Evolutionary conservation across 306 rosid species (phyloP).

Genomic region (Cicer yamashitae): DNA sequence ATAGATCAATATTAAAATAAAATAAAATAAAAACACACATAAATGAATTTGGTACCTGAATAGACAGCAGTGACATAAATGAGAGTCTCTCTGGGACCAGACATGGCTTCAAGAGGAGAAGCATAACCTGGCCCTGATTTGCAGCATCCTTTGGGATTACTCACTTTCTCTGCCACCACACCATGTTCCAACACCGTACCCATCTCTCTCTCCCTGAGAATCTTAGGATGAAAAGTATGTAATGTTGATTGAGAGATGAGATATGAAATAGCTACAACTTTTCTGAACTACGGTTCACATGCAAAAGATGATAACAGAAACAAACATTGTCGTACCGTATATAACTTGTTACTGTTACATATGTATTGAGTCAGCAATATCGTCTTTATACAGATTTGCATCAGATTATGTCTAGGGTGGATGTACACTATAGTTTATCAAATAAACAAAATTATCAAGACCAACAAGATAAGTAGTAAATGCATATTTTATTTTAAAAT

Average conservation of each 20-base stretch:
- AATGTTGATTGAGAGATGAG: background rate
- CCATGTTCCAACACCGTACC: background rate
- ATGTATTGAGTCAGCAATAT: background rate
- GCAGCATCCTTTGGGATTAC: conserved; percentile 54
- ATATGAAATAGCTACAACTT: background rate
- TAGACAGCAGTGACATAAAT: conserved; percentile 82
- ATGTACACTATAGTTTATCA: background rate
- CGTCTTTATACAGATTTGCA: background rate
- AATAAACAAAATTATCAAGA: too few species aligned
- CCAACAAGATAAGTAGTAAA: too few species aligned
- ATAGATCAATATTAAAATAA: background rate
- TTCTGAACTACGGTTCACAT: background rate
- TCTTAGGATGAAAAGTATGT: background rate
- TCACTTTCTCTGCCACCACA: background rate
- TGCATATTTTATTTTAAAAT: too few species aligned
- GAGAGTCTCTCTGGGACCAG: conserved; percentile 82
- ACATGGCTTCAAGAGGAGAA: conserved; percentile 77
- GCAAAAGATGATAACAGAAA: conserved; percentile 3
- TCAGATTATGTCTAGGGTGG: conserved; percentile 3
- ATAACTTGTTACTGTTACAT: background rate
- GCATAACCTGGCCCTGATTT: conserved; percentile 84
- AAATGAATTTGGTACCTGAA: conserved; percentile 53
- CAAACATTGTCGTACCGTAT: background rate
- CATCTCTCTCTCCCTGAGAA: conserved; percentile 21
- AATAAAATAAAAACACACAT: background rate